phyloP scores from a whole-genome alignment of 768 basidiomycete species.

The Tylopilus sp. region DNA sequence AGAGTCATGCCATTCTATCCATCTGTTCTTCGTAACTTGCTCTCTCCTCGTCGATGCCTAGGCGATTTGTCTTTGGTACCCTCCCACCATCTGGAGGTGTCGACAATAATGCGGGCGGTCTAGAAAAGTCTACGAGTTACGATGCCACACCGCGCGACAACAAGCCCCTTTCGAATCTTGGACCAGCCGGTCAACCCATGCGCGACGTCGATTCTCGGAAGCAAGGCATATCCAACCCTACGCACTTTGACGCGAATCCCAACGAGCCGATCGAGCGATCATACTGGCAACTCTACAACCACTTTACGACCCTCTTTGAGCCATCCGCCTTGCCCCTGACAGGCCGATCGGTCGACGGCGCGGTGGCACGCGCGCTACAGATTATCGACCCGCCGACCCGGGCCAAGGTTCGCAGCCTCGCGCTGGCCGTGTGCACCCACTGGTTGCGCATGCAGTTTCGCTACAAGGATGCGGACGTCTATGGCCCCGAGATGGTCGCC shows the following conservation, averaged over 20 bases:
- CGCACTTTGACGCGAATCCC: constrained; percentile 9
- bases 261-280: neutral
- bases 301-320: too few relatives aligned
- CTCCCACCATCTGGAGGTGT: neutral
- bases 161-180: neutral
- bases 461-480: constrained; percentile 4
- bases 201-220: neutral
- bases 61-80: neutral
- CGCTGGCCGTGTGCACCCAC: constrained; percentile 6
- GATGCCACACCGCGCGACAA: neutral
- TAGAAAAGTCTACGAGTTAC: neutral
- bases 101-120: neutral
- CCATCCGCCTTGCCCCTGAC: too few relatives aligned
- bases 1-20: neutral
- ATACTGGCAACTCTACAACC: constrained; percentile 14
- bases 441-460: constrained; percentile 17
- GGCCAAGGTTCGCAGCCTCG: constrained; percentile 10
- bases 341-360: constrained; percentile 9
- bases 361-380: constrained; percentile 6
- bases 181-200: neutral
- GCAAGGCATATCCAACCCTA: neutral
- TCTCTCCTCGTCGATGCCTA: constrained; percentile 1
- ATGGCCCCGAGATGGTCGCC: constrained; percentile 1
- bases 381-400: constrained; percentile 12
- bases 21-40: neutral